Percentiles rank a stretch among this genome's conserved stretches.
phyloP scores from a whole-genome alignment of 805 yeast species.

The Myxozyma melibiosi region DNA sequence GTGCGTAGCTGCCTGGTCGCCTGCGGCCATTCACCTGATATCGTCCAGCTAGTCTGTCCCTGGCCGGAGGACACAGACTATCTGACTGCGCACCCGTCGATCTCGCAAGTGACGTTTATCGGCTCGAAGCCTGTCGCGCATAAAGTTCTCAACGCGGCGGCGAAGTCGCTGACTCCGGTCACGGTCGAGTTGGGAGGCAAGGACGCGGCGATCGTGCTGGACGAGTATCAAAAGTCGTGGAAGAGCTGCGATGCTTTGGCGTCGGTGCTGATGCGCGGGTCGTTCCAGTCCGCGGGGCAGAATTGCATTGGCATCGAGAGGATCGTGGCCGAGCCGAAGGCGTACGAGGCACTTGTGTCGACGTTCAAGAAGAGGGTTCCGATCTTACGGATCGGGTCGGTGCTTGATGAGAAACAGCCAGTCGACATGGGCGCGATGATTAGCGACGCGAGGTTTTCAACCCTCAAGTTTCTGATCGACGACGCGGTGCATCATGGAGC shows the following conservation, averaged over 20 bases:
- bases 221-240: conserved; percentile 50
- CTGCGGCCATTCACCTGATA: conserved; percentile 74
- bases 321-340: conserved; percentile 74
- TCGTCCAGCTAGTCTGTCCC: conserved; percentile 86
- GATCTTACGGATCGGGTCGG: conserved; percentile 77
- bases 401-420: conserved; percentile 73
- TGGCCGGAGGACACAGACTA: conserved; percentile 88
- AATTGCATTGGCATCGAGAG: conserved; percentile 98
- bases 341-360: conserved; percentile 63
- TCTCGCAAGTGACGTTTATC: conserved; percentile 89
- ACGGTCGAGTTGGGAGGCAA: conserved; percentile 97
- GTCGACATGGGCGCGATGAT: conserved; percentile 97
- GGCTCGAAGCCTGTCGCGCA: conserved; percentile 97
- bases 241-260: conserved; percentile 51
- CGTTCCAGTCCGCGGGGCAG: conserved; percentile 97
- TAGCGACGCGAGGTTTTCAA: conserved; percentile 70
- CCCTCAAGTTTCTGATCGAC: conserved; percentile 63
- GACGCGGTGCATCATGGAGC: conserved; percentile 88
- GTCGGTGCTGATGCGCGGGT: conserved; percentile 87
- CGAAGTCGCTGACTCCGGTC: conserved; percentile 86
- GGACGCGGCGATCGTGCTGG: conserved; percentile 85
- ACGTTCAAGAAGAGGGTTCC: conserved; percentile 61
- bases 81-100: conserved; percentile 78
- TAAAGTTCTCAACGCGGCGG: conserved; percentile 78
- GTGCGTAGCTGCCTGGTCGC: conserved; percentile 70